Conservation (phyloP, 169 alveolate genomes). For the Amoebophrya sp. region DNA sequence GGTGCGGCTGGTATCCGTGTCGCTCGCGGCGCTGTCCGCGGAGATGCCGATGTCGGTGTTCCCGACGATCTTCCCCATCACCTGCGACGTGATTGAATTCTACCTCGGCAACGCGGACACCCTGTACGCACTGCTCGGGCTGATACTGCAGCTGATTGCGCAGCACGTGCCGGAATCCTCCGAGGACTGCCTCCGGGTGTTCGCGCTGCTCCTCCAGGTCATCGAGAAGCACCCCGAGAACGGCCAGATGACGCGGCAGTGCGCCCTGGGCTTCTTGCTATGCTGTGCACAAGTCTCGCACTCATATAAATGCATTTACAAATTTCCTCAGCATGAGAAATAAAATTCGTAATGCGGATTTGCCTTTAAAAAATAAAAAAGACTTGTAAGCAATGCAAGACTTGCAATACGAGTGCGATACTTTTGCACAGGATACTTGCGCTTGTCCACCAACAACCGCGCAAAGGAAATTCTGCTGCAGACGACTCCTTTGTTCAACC, state of each 20-base stretch:
- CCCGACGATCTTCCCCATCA: background rate
- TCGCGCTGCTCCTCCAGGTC: background rate
- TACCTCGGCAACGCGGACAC: background rate
- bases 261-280: conserved; percentile 13
- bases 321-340: too few relatives aligned
- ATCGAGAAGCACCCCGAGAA: background rate
- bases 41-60: background rate
- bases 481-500: background rate
- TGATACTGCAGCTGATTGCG: background rate
- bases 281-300: too few relatives aligned
- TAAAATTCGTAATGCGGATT: too few relatives aligned
- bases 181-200: background rate
- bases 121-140: background rate
- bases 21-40: background rate
- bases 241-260: background rate
- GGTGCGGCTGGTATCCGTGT: background rate
- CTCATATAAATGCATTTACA: too few relatives aligned
- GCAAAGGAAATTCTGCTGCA: background rate
- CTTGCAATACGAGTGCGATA: too few relatives aligned
- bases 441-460: background rate
- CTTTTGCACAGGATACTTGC: too few relatives aligned
- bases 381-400: too few relatives aligned
- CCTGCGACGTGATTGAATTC: background rate
- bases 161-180: background rate
- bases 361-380: too few relatives aligned